These are phyloP conservation scores for Rubroboletus pulcherrimus DNA, from an alignment of 768 basidiomycete species.

Conservation along the genomic window DNA sequence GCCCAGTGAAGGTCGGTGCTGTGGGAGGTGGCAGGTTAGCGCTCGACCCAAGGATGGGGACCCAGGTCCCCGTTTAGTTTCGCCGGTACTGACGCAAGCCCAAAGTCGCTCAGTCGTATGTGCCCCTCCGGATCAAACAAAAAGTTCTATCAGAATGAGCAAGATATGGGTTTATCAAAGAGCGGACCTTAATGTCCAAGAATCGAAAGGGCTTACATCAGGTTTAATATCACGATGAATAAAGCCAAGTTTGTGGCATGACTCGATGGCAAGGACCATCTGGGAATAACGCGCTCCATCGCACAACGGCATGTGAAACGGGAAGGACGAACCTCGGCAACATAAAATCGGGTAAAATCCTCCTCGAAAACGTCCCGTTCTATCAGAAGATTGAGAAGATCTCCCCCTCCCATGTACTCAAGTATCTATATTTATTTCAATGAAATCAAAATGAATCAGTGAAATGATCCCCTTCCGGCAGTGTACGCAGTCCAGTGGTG, in stretches of 20 bases:
- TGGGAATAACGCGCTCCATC: constrained; percentile 36
- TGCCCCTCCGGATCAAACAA: constrained; percentile 92
- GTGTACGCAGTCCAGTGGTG: constrained; percentile 24
- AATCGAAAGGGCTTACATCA: constrained; percentile 53
- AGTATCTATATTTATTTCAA: constrained; percentile 58
- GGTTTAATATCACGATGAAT: constrained; percentile 98
- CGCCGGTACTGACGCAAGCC: constrained; percentile 72
- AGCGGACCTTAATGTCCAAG: constrained; percentile 28
- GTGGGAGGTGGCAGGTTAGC: constrained; percentile 24
- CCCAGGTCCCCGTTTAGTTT: constrained; percentile 22
- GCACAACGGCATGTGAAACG: constrained; percentile 17
- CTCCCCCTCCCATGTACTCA: constrained; percentile 95
- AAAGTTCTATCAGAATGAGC: constrained; percentile 67
- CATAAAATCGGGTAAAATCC: constrained; percentile 89
- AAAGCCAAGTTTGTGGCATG: constrained; percentile 91
- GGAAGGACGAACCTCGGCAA: constrained; percentile 69
- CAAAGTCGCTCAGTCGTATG: constrained; percentile 93
- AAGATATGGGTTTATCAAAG: constrained; percentile 22
- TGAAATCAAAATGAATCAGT: constrained; percentile 60
- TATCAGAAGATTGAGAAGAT: constrained; percentile 93
- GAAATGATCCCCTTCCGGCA: constrained; percentile 26
- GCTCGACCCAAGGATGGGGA: constrained; percentile 8
- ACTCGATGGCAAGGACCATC: constrained; percentile 94
- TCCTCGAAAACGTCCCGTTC: constrained; percentile 89
- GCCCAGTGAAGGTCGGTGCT: constrained; percentile 96